Base-by-base conservation (phyloP, 345 rosid genomes). In the Psidium guajava region DNA sequence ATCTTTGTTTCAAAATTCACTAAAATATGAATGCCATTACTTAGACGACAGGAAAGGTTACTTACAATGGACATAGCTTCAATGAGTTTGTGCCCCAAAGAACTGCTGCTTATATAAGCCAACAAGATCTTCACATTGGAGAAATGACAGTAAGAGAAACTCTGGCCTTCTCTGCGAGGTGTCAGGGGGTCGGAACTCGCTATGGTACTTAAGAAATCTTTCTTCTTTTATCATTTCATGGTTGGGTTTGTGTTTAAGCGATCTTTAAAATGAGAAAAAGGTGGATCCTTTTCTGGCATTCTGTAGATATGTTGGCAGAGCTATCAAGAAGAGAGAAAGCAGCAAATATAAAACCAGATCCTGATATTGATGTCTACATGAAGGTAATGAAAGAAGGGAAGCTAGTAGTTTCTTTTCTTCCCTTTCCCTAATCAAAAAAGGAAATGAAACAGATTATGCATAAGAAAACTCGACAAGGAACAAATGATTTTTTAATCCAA, bases 71-170 rank as follows among this genome's bases (percentile, higher is more conserved):
- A 20, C 92, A 91, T 44, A 84, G 21, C 2, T 55, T 91, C 90
- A 59, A 90, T 51, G 93, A 91, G 83, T 93, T 93, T 83, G 84
- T 91, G 6, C 91, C 95, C 2, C 88, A 91, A 55, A 90, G 92
- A 85, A 90, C 93, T 18, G 91, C 93, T 40, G 92, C 95, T 75
- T 93, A 93, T 73, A 93, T 94, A 49, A 93, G 98, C 73, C 98
- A 96, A 84, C 89, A 93, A 64, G 99, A 96, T 91, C 88, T 93
- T 80, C 99, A 96, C 54, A 92, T 94, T 11, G 94, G 92, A 52
- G 95, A 94, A 82, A 89, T 96, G 98, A 95, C 98, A 18, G 98
- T 96, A 2, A 91, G 96, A 84, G 99, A 96, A 87, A 96, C 99
- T 58, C 86, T 96, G 89, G 95, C 94, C 64, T 96, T 95, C 88